Conservation (phyloP, 2,329 filamentous ascomycete species). For the Sarocladium kiliense region DNA sequence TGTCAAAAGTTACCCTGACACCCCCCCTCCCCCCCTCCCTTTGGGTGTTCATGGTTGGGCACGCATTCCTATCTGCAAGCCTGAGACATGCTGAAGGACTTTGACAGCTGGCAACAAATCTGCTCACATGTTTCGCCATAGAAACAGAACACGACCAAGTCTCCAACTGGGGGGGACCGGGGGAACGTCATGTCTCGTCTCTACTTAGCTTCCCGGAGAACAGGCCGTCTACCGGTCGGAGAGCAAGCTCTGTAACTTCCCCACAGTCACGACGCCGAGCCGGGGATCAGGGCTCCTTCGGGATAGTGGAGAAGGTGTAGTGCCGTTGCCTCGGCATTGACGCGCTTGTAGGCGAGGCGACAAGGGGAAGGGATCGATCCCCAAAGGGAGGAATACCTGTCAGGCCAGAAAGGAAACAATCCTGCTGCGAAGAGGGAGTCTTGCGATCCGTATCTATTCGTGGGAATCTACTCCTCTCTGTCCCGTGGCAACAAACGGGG, state of each 20-base stretch:
- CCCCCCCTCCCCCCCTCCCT: background rate
- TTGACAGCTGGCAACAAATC: constrained; percentile 3
- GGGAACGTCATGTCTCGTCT: background rate
- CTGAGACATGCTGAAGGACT: constrained; percentile 7
- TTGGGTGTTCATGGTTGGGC: background rate
- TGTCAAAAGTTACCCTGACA: no score
- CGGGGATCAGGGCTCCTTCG: background rate
- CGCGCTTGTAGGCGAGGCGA: background rate
- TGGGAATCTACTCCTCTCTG: background rate
- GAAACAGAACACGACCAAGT: background rate
- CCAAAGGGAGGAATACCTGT: background rate
- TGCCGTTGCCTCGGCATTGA: constrained; percentile 5
- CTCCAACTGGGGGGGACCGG: background rate
- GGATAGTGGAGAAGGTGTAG: constrained; percentile 2
- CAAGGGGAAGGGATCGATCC: background rate
- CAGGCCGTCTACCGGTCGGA: background rate
- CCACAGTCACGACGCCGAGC: background rate
- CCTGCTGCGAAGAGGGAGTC: background rate
- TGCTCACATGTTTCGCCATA: no score
- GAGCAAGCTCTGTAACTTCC: background rate
- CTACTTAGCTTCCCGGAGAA: background rate
- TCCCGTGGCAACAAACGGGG: no score
- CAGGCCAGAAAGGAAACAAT: background rate
- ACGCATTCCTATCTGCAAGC: background rate
- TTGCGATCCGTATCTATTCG: background rate